A percentile compares a stretch with the other conserved stretches of the same genome.
Conservation (phyloP, 176 grass and related monocot species). For the Poa annua region DNA sequence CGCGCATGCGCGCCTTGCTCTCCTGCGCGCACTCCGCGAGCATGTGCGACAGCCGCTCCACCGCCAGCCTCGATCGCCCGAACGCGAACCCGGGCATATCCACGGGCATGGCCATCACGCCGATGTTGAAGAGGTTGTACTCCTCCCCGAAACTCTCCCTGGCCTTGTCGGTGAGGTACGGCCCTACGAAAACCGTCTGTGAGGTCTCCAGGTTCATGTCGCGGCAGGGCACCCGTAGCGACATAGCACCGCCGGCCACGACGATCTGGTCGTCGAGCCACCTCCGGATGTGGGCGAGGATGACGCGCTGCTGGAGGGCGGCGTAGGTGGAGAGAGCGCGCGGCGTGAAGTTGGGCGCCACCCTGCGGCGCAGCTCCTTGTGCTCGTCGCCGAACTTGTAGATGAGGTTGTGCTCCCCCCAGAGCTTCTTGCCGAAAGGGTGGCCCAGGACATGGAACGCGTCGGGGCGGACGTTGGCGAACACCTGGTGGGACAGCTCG, state of each 20-base stretch:
- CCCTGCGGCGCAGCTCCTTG: conserved; percentile 71
- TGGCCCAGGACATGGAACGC: conserved; percentile 82
- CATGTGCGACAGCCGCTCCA: conserved; percentile 59
- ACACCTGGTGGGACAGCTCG: conserved; percentile 72
- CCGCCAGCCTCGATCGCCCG: conserved; percentile 63
- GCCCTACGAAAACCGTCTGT: conserved; percentile 81
- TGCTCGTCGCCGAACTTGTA: conserved; percentile 80
- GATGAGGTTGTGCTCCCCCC: conserved; percentile 84
- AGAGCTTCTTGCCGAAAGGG: conserved; percentile 77
- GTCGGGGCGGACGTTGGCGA: conserved; percentile 77
- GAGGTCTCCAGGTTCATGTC: conserved; percentile 96
- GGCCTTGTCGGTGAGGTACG: conserved; percentile 59
- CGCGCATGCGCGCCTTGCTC: conserved; percentile 68
- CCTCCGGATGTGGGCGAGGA: conserved; percentile 51
- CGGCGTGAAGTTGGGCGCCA: conserved; percentile 70
- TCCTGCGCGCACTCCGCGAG: conserved; percentile 49
- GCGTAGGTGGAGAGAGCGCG: conserved; percentile 68
- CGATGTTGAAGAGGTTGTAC: conserved; percentile 85
- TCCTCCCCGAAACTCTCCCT: conserved; percentile 62
- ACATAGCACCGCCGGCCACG: background rate
- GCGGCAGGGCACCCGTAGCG: conserved; percentile 72
- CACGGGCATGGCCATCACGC: conserved; percentile 78
- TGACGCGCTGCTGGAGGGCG: conserved; percentile 64
- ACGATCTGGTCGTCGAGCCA: conserved; percentile 52
- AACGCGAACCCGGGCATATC: conserved; percentile 87